Percentiles rank a stretch among this genome's conserved stretches.
These are phyloP conservation scores for Fraxinus dipetala DNA, from an alignment of 305 asterid genomes.

Conservation along the genomic window DNA sequence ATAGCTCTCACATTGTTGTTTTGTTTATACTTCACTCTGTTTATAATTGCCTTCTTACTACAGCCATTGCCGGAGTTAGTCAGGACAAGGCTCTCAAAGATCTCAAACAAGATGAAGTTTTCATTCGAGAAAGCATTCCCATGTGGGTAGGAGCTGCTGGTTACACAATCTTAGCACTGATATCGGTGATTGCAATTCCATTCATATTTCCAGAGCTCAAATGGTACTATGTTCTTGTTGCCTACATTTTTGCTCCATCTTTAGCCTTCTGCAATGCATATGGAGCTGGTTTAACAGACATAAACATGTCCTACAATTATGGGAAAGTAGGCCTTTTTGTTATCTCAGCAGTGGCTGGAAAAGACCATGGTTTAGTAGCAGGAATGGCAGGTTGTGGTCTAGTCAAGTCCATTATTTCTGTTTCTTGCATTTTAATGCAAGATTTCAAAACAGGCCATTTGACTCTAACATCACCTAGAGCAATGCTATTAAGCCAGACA, in stretches of 20 bases:
- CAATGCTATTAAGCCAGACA: conserved; percentile 70
- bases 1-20: background rate
- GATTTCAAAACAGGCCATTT: conserved; percentile 77
- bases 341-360: conserved; percentile 71
- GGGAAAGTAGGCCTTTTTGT: conserved; percentile 77
- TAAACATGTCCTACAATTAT: conserved; percentile 79
- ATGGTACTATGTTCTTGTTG: conserved; percentile 67
- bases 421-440: conserved; percentile 71
- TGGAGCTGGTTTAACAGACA: conserved; percentile 77
- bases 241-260: conserved; percentile 66
- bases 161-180: conserved; percentile 38
- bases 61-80: conserved; percentile 20
- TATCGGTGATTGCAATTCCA: conserved; percentile 55
- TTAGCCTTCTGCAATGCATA: conserved; percentile 84
- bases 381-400: conserved; percentile 72
- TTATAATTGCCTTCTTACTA: background rate
- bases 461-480: conserved; percentile 59
- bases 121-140: conserved; percentile 58
- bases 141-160: conserved; percentile 55
- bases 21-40: background rate
- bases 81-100: conserved; percentile 22
- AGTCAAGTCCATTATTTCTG: conserved; percentile 56
- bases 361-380: conserved; percentile 65
- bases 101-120: conserved; percentile 40
- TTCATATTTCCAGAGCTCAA: conserved; percentile 58